Evolutionary conservation across 306 rosid species (phyloP), one percentile per base, ranked within the genome.

Genomic region (Rosa lucieae): DNA sequence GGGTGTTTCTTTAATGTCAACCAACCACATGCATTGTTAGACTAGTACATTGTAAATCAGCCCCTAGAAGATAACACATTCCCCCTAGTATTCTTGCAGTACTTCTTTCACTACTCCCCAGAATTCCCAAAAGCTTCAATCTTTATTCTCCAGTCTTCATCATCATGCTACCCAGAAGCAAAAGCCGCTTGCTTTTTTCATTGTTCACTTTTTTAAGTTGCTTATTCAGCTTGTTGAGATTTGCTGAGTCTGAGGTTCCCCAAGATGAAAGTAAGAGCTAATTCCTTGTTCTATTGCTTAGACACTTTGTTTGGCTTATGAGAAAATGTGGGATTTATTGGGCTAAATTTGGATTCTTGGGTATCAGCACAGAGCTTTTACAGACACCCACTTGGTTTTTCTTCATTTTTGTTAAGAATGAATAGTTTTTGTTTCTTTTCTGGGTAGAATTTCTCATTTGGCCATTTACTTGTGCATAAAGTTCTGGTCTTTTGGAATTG

Each of bases 261-360:
- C 90, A 88, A 55, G 83, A 89, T 65, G 96, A 93, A 82, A 90
- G 96, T 83, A 53, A 78, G 83, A 48, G 48, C 42, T 68, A 14
- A 14, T 67, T 23, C 5, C 55, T n/a, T 12, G 20, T 55, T 52
- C 43, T 14, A 1, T 80, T 66, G 59, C 59, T 42, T 74, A 6
- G 6, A 11, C 10, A 3, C 66, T 66, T 20, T 12, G 55, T 49
- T 79, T 18, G n/a, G 65, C 1, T 48, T 35, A 40, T 68, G 20
- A 8, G 32, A 29, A 51, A 17, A 39, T 53, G 26, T 49, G 21
- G 56, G 77, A 14, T 43, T 62, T 52, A 49, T 79, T 15, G 58
- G 79, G 35, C 46, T 77, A 80, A 82, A 52, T 58, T 70, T 73
- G 73, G 42, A 44, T 43, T 68, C 75, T 69, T 82, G 56, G 67